A percentile compares a stretch with the other conserved stretches of the same genome.
Conservation (phyloP, 78 protist species). For the Speleostelium caveatum region DNA sequence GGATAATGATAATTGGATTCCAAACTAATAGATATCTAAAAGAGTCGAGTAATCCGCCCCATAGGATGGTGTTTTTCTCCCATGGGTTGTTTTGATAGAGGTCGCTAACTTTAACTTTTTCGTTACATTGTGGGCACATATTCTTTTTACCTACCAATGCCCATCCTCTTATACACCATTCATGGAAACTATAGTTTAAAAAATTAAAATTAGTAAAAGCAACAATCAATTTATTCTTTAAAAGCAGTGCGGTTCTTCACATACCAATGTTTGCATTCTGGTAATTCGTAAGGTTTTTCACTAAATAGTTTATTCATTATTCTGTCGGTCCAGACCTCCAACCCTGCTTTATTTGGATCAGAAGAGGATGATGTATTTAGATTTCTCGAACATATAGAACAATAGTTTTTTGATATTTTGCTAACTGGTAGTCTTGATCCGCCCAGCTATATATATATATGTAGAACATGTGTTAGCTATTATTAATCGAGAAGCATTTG, state of each 20-base stretch:
- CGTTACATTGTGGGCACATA: conserved; percentile 58
- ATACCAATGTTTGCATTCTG: conserved; percentile 34
- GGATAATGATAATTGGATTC: conserved; percentile 35
- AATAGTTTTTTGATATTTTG: conserved; percentile 38
- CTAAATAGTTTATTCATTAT: conserved; percentile 53
- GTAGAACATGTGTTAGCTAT: background rate
- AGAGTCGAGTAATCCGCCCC: conserved; percentile 39
- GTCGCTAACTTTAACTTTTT: conserved; percentile 9
- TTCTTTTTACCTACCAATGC: conserved; percentile 43
- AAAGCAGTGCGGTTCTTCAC: background rate
- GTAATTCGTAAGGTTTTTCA: conserved; percentile 34
- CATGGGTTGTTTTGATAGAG: conserved; percentile 38
- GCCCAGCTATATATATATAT: conserved; percentile 23
- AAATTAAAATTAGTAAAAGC: background rate
- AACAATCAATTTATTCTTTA: background rate
- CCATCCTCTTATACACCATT: conserved; percentile 72
- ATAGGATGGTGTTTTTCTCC: conserved; percentile 10
- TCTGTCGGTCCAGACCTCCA: conserved; percentile 4
- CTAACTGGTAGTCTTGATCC: conserved; percentile 52
- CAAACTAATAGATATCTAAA: conserved; percentile 32
- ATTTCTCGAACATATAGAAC: conserved; percentile 59
- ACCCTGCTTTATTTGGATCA: conserved; percentile 1
- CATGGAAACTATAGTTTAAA: conserved; percentile 11
- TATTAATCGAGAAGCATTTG: background rate
- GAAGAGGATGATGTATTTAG: background rate